Base-by-base conservation (phyloP, 495 filamentous ascomycete genomes). In the Hypoxylon perforatum region DNA sequence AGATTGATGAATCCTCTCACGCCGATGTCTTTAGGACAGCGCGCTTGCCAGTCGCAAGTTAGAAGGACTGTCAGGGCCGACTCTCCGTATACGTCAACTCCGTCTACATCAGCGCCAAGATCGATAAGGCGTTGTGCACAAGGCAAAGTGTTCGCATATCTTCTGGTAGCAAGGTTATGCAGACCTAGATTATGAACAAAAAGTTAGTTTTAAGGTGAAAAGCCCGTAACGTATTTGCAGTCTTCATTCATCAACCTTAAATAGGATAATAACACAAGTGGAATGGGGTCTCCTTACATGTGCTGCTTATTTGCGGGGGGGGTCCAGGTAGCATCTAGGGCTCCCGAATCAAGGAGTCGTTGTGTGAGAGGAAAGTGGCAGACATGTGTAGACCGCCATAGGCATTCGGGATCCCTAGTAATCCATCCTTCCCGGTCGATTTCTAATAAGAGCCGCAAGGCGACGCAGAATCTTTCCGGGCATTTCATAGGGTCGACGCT, bases 321-420 rank as follows among this genome's bases (percentile, higher is more conserved):
- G 7, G 25, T 7, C 25, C n/a, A 57, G 7, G 39, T 35, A 21
- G 25, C 25, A 28, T 41, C 33, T 1, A 45, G 41, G 14, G 45
- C 45, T 1, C 56, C 56, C 1, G 44, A 4, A 19, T 59, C 56
- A 30, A 59, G 44, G 22, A 59, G 12, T 8, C 25, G 25, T 8
- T 59, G 17, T 3, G 30, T 30, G 21, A 59, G 10, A 15, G 45
- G 56, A 22, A 50, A 41, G 18, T 41, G 22, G 4, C 7, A 4
- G 8, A 50, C 9, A 9, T 2, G 1, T 2, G 33, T 41, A 14
- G 56, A n/a, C 19, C 38, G 28, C 44, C 17, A 50, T 2, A 59
- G 45, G 23, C 12, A 49, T 18, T 41, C 7, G 1, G 19, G 44
- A 14, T 59, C 30, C 19, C 33, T 57, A 6, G 46, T 21, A 19